A percentile compares a stretch with the other conserved stretches of the same genome.
Conservation (phyloP, 345 rosid species). For the Aethionema arabicum region DNA sequence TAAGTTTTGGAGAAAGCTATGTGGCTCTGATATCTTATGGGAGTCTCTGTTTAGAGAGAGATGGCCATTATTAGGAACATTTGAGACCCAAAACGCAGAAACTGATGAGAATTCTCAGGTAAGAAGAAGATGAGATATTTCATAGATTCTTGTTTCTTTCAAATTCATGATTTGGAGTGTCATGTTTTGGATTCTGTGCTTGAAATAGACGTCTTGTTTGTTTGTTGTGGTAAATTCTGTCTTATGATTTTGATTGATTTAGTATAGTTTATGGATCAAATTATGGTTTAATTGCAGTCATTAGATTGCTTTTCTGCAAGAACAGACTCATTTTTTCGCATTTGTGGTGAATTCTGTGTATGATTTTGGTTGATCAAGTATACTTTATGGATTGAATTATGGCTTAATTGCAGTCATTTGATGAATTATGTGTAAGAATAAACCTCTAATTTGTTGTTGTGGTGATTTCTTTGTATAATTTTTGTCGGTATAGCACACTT, state of each 20-base stretch:
- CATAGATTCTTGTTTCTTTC: conserved; percentile 18
- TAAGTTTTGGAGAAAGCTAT: conserved; percentile 63
- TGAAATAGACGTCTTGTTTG: too few species aligned
- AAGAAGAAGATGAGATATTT: not conserved
- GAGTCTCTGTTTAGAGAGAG: conserved; percentile 51
- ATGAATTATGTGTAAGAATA: not conserved
- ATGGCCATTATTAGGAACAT: conserved; percentile 52
- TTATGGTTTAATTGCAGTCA: too few species aligned
- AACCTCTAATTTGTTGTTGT: not conserved
- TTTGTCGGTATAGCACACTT: not conserved
- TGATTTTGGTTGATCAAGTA: too few species aligned
- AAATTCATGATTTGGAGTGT: not conserved
- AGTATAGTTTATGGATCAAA: too few species aligned
- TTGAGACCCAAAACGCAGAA: not conserved
- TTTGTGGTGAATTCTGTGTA: not conserved
- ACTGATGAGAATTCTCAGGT: conserved; percentile 27
- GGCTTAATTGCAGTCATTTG: not conserved
- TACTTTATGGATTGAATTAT: too few species aligned
- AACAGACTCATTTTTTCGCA: too few species aligned
- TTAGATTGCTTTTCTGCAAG: too few species aligned
- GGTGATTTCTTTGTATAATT: not conserved
- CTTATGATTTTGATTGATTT: too few species aligned
- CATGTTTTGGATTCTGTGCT: not conserved
- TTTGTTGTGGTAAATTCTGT: not conserved
- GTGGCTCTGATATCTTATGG: conserved; percentile 67